Evolutionary conservation across 2,329 filamentous ascomycete genomes (phyloP).

Genomic region (Graphilbum sp.): DNA sequence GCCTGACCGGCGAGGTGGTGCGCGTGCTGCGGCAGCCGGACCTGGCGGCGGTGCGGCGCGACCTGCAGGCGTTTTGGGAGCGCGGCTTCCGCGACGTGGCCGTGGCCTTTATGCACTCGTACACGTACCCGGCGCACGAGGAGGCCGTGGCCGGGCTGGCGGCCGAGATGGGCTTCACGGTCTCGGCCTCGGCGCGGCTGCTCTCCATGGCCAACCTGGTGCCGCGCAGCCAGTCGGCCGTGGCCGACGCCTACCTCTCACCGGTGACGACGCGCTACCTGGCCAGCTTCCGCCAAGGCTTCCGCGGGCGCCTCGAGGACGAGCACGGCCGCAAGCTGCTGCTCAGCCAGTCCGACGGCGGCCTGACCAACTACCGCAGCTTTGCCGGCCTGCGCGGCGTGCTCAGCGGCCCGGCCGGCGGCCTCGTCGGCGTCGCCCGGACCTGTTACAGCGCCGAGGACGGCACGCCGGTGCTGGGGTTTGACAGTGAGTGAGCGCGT

Average conservation of each 20-base stretch:
- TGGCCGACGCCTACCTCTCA: constrained; percentile 58
- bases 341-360: constrained; percentile 54
- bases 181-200: constrained; percentile 1
- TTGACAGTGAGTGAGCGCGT: too few relatives aligned
- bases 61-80: constrained; percentile 44
- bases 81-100: constrained; percentile 29
- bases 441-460: constrained; percentile 53
- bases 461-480: constrained; percentile 53
- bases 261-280: constrained; percentile 58
- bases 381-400: constrained; percentile 33
- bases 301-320: constrained; percentile 44
- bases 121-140: constrained; percentile 7
- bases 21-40: constrained; percentile 28
- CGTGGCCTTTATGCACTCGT: constrained; percentile 19
- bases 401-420: constrained; percentile 52
- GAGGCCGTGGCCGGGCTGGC: constrained; percentile 5
- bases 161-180: constrained; percentile 1
- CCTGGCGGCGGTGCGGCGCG: constrained; percentile 31
- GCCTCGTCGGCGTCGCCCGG: constrained; percentile 57
- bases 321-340: constrained; percentile 41
- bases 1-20: constrained; percentile 52
- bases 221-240: constrained; percentile 51
- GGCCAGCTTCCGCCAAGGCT: constrained; percentile 48
- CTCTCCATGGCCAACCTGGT: constrained; percentile 54
- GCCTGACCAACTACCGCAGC: constrained; percentile 9